Conservation (phyloP, 805 yeast genomes). For the Kregervanrija delftensis region DNA sequence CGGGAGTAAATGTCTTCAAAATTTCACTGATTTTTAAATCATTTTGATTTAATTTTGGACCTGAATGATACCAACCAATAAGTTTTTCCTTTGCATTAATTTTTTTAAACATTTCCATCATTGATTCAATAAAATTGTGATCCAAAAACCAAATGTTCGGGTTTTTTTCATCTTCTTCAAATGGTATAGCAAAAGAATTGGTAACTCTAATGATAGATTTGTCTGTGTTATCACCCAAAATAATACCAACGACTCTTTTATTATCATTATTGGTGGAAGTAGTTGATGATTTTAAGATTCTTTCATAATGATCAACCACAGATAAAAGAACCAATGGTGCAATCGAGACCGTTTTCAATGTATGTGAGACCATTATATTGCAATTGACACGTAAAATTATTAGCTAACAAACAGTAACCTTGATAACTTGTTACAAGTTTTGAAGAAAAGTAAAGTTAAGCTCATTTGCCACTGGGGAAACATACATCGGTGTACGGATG, state of each 20-base stretch:
- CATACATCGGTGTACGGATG: too few relatives aligned
- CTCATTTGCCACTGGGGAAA: too few relatives aligned
- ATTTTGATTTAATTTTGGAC: constrained; percentile 83
- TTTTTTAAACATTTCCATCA: constrained; percentile 97
- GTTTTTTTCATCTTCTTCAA: constrained; percentile 92
- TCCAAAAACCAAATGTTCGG: constrained; percentile 94
- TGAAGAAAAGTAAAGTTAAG: too few relatives aligned
- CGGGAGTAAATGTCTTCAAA: constrained; percentile 73
- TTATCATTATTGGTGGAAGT: constrained; percentile 26
- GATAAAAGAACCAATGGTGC: constrained; percentile 94
- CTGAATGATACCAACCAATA: constrained; percentile 99
- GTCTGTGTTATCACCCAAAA: constrained; percentile 70
- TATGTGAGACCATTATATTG: too few relatives aligned
- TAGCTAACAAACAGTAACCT: too few relatives aligned
- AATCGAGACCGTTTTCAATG: constrained; percentile 60
- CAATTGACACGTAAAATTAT: too few relatives aligned
- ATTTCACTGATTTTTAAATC: constrained; percentile 88
- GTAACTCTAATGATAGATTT: constrained; percentile 60
- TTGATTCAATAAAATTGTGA: constrained; percentile 90
- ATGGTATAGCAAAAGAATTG: constrained; percentile 94
- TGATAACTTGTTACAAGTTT: too few relatives aligned
- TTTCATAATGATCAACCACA: constrained; percentile 90
- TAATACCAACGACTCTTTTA: constrained; percentile 90
- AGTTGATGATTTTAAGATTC: constrained; percentile 53
- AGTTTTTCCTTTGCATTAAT: constrained; percentile 94